These are phyloP conservation scores for Dillenia suffruticosa DNA, from an alignment of 164 flowering plant species.

Conservation along the genomic window DNA sequence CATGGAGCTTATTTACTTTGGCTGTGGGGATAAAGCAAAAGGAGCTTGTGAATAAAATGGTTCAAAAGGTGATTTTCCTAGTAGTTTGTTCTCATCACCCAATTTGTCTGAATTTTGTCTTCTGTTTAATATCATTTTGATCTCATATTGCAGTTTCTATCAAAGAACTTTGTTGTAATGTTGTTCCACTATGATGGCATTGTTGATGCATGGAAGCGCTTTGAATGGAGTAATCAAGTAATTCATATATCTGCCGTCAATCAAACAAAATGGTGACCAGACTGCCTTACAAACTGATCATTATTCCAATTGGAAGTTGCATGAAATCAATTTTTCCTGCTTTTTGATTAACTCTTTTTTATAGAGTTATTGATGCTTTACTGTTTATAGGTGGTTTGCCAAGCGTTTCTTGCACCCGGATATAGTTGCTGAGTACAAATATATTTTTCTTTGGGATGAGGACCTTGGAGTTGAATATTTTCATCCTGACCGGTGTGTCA, in stretches of 20 bases:
- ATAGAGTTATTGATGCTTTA: no score
- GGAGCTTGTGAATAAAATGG: slow-evolving; percentile 48
- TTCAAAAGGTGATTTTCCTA: slow-evolving; percentile 33
- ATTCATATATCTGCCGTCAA: slow-evolving; percentile 51
- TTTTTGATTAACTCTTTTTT: no score
- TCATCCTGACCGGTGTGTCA: slow-evolving; percentile 45
- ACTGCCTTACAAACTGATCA: background rate
- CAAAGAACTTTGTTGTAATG: slow-evolving; percentile 44
- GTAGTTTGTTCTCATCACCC: background rate
- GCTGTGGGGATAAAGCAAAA: slow-evolving; percentile 63
- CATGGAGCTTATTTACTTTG: slow-evolving; percentile 37
- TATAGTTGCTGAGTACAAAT: slow-evolving; percentile 48
- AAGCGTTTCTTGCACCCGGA: slow-evolving; percentile 76
- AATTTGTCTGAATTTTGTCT: background rate
- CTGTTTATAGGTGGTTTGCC: slow-evolving; percentile 61
- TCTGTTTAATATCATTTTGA: background rate
- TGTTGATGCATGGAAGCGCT: slow-evolving; percentile 50
- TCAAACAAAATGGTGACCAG: slow-evolving; percentile 59
- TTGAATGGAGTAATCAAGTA: slow-evolving; percentile 40
- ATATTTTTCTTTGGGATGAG: slow-evolving; percentile 74
- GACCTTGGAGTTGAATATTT: slow-evolving; percentile 68
- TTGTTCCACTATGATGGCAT: slow-evolving; percentile 67
- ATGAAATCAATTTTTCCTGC: no score
- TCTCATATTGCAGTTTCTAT: slow-evolving; percentile 42
- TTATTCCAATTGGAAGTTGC: no score